Base-by-base conservation (phyloP, 2,329 filamentous ascomycete species). In the Cercospora sojina region DNA sequence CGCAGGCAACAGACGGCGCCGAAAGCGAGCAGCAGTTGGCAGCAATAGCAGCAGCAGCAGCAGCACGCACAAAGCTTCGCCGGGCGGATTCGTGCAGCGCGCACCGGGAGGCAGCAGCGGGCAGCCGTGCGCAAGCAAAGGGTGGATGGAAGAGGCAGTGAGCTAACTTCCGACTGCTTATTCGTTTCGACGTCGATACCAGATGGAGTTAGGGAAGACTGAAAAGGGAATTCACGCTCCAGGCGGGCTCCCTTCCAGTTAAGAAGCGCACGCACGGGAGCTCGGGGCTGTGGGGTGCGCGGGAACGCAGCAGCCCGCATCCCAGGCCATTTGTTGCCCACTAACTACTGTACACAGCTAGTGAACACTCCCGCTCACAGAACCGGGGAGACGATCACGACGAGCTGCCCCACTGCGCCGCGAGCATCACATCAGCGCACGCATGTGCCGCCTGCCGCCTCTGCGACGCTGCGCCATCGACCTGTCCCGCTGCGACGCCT, bases 171-270 rank as follows among this genome's bases (percentile, higher is more conserved):
- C 10, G 51, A 56, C 51, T 56, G 51, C 51, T 56, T 56, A 56
- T 56, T 31, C n/a, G 51, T 56, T 56, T 56, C 51, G 51, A 56
- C 51, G n/a, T 23, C 43, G 51, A 29, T 56, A 32, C 51, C 51
- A 56, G 51, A 56, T 56, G 51, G 25, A 32, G 51, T 56, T 56
- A 29, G 51, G 51, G 51, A 56, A 56, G 51, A 56, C 51, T 56
- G 51, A 56, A 56, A 29, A 18, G 51, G 51, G 51, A 56, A 56
- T 56, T 56, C 51, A 56, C 51, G 51, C 25, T 29, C 43, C 51
- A 56, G 51, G 51, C 51, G 51, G 51, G 51, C 25, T 29, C 51
- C n/a, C 51, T 56, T 56, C 51, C 31, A 25, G 27, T 56, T 56
- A 56, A 56, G 51, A 56, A 56, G 25, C 12, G 43, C 51, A 29